Percentiles rank a stretch among this genome's conserved stretches.
Evolutionary conservation across 148 eudicot genomes (phyloP).

Genomic region (Dianthus caryophyllus): DNA sequence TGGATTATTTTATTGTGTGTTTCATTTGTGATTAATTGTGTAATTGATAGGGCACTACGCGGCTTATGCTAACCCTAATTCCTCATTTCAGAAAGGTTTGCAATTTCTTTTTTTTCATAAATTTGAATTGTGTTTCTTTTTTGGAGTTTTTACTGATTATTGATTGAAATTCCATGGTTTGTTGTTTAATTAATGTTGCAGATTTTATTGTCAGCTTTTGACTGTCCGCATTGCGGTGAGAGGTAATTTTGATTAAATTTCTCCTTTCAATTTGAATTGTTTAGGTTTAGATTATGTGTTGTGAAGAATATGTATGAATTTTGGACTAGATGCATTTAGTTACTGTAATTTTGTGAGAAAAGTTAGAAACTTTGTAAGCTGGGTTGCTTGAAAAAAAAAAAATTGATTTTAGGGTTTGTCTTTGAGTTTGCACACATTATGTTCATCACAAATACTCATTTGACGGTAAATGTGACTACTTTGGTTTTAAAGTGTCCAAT

Average conservation of each 20-base stretch:
- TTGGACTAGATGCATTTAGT: background rate
- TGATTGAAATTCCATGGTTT: background rate
- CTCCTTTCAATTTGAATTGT: background rate
- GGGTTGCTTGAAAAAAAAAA: background rate
- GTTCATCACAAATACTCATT: too few species aligned
- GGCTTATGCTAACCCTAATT: slow-evolving; percentile 68
- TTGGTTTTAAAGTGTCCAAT: too few species aligned
- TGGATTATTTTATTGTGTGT: too few species aligned
- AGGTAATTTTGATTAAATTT: slow-evolving; percentile 40
- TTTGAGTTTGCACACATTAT: background rate
- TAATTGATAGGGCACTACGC: slow-evolving; percentile 62
- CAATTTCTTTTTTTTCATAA: background rate
- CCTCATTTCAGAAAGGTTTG: slow-evolving; percentile 87
- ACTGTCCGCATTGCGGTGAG: slow-evolving; percentile 94
- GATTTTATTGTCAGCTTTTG: slow-evolving; percentile 91
- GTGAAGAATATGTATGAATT: too few species aligned
- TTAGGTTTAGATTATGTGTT: too few species aligned
- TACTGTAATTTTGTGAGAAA: background rate
- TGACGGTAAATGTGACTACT: too few species aligned
- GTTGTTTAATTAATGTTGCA: slow-evolving; percentile 34
- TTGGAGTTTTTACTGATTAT: background rate
- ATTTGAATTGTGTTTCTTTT: background rate
- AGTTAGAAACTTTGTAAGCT: background rate
- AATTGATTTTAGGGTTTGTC: background rate
- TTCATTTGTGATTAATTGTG: slow-evolving; percentile 2